phyloP scores from a whole-genome alignment of 306 rosid genomes.

The Carpinus viminea region DNA sequence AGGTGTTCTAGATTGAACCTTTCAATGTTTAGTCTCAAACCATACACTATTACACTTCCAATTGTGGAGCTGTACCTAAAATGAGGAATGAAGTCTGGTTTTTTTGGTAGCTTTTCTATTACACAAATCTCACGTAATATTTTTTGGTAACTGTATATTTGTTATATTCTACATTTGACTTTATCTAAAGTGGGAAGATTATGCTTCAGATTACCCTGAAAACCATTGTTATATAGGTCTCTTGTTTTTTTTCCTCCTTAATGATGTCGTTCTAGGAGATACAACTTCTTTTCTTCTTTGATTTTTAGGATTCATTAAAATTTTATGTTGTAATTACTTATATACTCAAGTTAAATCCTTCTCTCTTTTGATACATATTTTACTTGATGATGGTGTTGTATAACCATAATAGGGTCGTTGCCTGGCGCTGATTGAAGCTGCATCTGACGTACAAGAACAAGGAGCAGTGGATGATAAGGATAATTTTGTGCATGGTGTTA shows the following conservation, averaged over 20 bases:
- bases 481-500: conserved; percentile 86
- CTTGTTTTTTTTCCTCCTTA: not conserved
- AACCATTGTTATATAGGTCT: not conserved
- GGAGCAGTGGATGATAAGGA: conserved; percentile 98
- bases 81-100: conserved; percentile 19
- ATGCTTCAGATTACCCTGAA: not conserved
- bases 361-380: conserved; percentile 14
- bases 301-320: not conserved
- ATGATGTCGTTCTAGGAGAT: not conserved
- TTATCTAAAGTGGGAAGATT: not conserved
- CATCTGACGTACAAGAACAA: conserved; percentile 91
- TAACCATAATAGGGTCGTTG: conserved; percentile 67
- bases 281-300: not conserved
- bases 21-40: conserved; percentile 10
- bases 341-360: not conserved
- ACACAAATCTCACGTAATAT: not conserved
- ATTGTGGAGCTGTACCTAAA: not conserved
- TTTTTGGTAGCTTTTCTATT: conserved; percentile 17
- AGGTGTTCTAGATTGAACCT: conserved; percentile 11
- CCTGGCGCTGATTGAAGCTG: conserved; percentile 86
- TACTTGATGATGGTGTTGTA: conserved; percentile 8
- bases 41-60: conserved; percentile 8
- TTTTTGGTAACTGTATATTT: not conserved
- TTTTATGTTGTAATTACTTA: not conserved
- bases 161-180: not conserved